These are phyloP conservation scores for Polyporus tsugae DNA, from an alignment of 1,284 basidiomycete species.

Conservation along the genomic window DNA sequence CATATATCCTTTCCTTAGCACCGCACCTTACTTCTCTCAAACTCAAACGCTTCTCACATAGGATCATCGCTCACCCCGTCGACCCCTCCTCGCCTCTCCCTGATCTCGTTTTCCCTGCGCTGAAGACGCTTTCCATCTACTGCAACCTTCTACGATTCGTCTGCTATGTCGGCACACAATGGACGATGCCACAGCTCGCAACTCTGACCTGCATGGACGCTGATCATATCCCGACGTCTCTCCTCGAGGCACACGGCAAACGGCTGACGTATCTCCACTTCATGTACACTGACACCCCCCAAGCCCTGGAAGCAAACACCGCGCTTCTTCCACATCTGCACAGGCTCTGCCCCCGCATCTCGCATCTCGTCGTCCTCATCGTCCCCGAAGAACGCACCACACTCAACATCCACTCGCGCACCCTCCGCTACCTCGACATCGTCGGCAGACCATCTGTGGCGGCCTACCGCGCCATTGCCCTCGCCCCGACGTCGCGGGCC, in stretches of 20 bases:
- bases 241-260: background rate
- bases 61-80: background rate
- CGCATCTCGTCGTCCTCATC: background rate
- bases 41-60: background rate
- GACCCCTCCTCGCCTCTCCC: background rate
- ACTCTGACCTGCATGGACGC: background rate
- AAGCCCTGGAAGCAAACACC: background rate
- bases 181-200: background rate
- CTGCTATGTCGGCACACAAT: background rate
- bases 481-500: background rate
- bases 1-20: no score
- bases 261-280: background rate
- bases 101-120: background rate
- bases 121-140: background rate
- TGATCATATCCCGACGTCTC: background rate
- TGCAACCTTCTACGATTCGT: background rate
- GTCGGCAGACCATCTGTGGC: background rate
- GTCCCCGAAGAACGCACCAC: background rate
- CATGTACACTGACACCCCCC: background rate
- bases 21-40: background rate
- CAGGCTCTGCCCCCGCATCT: background rate
- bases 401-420: conserved; percentile 1
- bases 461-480: background rate
- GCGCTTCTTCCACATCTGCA: background rate
- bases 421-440: conserved; percentile 5